phyloP scores from a whole-genome alignment of 805 yeast genomes.

The Naumovozyma dairenensis region DNA sequence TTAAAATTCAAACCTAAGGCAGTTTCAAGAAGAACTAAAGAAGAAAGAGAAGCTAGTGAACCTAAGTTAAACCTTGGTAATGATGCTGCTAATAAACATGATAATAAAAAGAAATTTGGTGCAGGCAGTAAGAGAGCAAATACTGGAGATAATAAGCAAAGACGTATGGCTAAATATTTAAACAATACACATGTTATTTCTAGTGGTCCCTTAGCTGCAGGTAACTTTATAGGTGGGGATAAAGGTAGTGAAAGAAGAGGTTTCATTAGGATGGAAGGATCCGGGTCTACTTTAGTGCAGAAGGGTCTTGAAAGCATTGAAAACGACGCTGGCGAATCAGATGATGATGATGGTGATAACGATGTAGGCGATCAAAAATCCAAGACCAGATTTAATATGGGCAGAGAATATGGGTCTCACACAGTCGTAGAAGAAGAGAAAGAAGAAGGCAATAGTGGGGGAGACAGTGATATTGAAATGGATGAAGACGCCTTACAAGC shows the following conservation, averaged over 20 bases:
- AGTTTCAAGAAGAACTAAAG: constrained; percentile 74
- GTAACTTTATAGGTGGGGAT: constrained; percentile 31
- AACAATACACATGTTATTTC: constrained; percentile 51
- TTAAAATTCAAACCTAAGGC: constrained; percentile 78
- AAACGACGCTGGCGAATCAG: constrained; percentile 26
- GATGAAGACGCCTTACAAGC: constrained; percentile 23
- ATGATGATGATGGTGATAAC: constrained; percentile 29
- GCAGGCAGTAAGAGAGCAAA: constrained; percentile 10
- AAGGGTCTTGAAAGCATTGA: constrained; percentile 18
- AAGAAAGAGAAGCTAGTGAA: constrained; percentile 72
- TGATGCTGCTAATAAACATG: constrained; percentile 5
- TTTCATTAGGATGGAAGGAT: constrained; percentile 13
- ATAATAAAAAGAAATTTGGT: constrained; percentile 10
- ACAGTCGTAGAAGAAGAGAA: constrained; percentile 17
- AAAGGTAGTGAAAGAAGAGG: constrained; percentile 19
- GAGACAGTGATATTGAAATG: constrained; percentile 13
- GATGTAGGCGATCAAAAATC: constrained; percentile 10
- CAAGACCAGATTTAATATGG: constrained; percentile 48
- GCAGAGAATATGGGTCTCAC: constrained; percentile 43
- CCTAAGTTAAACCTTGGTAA: constrained; percentile 38
- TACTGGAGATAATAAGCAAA: constrained; percentile 13
- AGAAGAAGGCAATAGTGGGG: constrained; percentile 13
- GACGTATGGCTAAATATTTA: constrained; percentile 24
- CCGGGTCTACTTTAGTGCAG: constrained; percentile 13
- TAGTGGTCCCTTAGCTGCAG: constrained; percentile 66